Evolutionary conservation across 257 asterid species (phyloP), one percentile per base, ranked within the genome.

Genomic region (Phtheirospermum japonicum): DNA sequence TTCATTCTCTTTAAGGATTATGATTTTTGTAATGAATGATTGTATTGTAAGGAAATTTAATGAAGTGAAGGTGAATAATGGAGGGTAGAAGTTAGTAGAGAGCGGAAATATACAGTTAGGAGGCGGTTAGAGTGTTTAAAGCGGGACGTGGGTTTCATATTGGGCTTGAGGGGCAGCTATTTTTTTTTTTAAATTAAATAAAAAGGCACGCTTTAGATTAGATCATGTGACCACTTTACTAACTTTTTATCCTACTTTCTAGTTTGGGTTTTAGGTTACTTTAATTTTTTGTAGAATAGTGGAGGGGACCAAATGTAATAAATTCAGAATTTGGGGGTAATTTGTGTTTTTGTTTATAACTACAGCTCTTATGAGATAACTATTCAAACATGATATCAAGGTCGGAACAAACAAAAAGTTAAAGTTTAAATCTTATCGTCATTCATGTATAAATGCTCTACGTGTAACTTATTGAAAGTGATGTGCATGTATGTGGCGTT

Each of bases 151-250:
- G 78, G 76, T 67, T 65, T 78, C n/a, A n/a, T n/a, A n/a, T n/a
- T n/a, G n/a, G n/a, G 58, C 18, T n/a, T 31, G 62, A 45, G 56
- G 71, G 61, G 36, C 75, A 14, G 55, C 63, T 64, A 40, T 67
- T 78, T 11, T 51, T 67, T 48, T 16, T 17, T 48, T 45, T 2
- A 45, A 45, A 45, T 74, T 77, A 77, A 87, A 86, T 77, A 26
- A 78, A 70, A 78, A 76, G 71, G 58, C 90, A 86, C 91, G 84
- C 94, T 85, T 69, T 73, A 83, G 75, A 72, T 69, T 73, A 83
- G 75, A 72, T 85, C 84, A 71, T 81, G 94, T 85, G 94, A 82
- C 83, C 86, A 79, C 84, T 80, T 71, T 8, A 66, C 74, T 79
- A 76, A 46, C 52, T 46, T 87, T 83, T 85, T 78, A 75, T 82